A percentile compares a stretch with the other conserved stretches of the same genome.
Conservation (phyloP, 495 filamentous ascomycete genomes). For the Trichoderma asperelloides region DNA sequence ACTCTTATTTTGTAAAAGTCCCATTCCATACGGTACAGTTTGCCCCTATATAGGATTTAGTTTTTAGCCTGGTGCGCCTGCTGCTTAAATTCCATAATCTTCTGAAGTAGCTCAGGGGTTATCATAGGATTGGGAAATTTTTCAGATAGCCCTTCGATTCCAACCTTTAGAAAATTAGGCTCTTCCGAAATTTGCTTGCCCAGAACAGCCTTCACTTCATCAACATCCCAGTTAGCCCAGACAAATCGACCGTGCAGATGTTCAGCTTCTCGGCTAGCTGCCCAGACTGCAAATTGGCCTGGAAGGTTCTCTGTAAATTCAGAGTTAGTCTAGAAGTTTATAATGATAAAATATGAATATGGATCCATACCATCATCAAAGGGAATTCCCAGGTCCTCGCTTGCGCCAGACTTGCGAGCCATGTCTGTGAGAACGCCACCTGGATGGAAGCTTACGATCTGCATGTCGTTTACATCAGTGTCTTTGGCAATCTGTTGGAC, state of each 20-base stretch:
- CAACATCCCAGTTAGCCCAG: constrained; percentile 36
- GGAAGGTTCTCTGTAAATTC: constrained; percentile 20
- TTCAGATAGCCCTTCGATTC: constrained; percentile 17
- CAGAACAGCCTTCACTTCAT: constrained; percentile 28
- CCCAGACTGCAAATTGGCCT: constrained; percentile 29
- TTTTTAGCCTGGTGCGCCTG: not conserved
- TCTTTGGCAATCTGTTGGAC: constrained; percentile 15
- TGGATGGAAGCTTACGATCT: constrained; percentile 21
- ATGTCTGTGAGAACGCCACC: constrained; percentile 16
- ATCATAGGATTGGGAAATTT: not conserved
- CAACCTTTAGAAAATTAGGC: constrained; percentile 20
- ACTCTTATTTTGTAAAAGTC: not conserved
- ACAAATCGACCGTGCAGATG: constrained; percentile 30
- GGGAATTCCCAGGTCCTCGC: not conserved
- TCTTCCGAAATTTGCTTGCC: constrained; percentile 28
- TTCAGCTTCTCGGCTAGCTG: constrained; percentile 21
- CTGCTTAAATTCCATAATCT: not conserved
- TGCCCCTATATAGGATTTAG: not conserved
- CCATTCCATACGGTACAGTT: not conserved
- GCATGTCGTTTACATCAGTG: constrained; percentile 10
- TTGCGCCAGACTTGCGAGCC: constrained; percentile 9
- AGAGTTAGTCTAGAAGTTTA: not conserved
- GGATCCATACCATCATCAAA: constrained; percentile 17
- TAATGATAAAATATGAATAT: not conserved
- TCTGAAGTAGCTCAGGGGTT: not conserved